These are phyloP conservation scores for Aurinia saxatilis DNA, from an alignment of 345 rosid genomes.

Conservation along the genomic window DNA sequence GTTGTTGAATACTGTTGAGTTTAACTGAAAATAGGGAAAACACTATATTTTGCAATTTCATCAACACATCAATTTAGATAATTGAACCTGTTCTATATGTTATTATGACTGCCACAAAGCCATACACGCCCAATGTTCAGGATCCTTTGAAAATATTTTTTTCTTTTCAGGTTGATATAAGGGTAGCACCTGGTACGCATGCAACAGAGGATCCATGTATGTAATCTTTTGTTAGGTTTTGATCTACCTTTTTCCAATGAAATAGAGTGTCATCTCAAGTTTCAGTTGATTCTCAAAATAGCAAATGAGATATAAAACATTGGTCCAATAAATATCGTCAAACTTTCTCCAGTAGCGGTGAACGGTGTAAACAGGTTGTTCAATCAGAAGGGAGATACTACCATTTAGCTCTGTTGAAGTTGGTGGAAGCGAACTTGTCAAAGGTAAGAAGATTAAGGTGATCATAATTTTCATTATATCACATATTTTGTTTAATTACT, in stretches of 20 bases:
- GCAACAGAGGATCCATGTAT: constrained; percentile 89
- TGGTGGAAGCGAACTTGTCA: constrained; percentile 59
- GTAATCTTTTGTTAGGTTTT: neutral
- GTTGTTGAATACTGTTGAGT: too few species aligned
- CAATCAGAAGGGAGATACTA: constrained; percentile 63
- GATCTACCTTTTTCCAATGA: neutral
- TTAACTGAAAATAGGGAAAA: too few species aligned
- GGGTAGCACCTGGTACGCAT: constrained; percentile 92
- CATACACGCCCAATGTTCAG: neutral
- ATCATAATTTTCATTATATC: too few species aligned
- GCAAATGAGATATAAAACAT: neutral
- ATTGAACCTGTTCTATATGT: too few species aligned
- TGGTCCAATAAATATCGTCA: too few species aligned
- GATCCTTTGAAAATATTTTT: neutral
- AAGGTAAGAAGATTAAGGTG: constrained; percentile 56
- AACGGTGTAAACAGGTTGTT: constrained; percentile 68
- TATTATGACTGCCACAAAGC: neutral
- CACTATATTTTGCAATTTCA: too few species aligned
- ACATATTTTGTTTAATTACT: too few species aligned
- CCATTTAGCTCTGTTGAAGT: constrained; percentile 63
- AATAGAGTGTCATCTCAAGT: neutral
- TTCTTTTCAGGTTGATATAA: constrained; percentile 71
- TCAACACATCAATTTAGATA: too few species aligned
- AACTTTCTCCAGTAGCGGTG: constrained; percentile 88
- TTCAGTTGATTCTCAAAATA: neutral